phyloP scores from a whole-genome alignment of 2,329 filamentous ascomycete species.

The Microcyclospora tardicrescens region DNA sequence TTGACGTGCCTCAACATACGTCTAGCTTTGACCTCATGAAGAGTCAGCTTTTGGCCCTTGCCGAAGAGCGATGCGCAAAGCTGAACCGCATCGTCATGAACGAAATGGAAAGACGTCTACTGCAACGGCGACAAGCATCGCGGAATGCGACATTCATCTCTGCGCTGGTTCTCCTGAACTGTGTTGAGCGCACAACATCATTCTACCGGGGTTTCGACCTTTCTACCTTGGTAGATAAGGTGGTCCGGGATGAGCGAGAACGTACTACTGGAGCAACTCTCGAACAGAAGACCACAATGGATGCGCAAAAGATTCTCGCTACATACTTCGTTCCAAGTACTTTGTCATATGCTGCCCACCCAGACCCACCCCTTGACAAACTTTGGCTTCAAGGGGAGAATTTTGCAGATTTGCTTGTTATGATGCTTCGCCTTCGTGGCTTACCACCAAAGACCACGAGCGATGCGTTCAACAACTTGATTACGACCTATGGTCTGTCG shows the following conservation, averaged over 20 bases:
- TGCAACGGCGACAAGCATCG: constrained; percentile 44
- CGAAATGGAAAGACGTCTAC: constrained; percentile 46
- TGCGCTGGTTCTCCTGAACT: constrained; percentile 45
- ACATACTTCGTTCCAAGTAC: not conserved
- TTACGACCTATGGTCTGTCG: constrained; percentile 5
- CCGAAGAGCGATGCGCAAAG: constrained; percentile 41
- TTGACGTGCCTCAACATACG: constrained; percentile 3
- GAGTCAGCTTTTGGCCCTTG: constrained; percentile 41
- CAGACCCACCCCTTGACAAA: constrained; percentile 18
- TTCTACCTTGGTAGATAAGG: too few relatives aligned
- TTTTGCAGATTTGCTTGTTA: constrained; percentile 45
- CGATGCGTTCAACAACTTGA: constrained; percentile 23
- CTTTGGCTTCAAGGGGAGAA: constrained; percentile 44
- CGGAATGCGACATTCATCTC: constrained; percentile 48
- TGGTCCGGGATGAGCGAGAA: not conserved
- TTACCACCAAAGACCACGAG: constrained; percentile 29
- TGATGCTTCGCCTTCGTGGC: constrained; percentile 45
- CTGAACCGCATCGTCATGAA: constrained; percentile 44
- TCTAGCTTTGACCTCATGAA: constrained; percentile 34
- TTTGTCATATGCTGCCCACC: not conserved
- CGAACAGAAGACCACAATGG: not conserved
- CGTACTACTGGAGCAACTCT: not conserved
- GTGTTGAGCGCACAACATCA: constrained; percentile 47
- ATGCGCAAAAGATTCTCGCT: not conserved
- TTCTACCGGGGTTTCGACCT: constrained; percentile 29